A percentile compares a stretch with the other conserved stretches of the same genome.
Conservation (phyloP, 2,329 filamentous ascomycete species). For the Fusarium euwallaceae region DNA sequence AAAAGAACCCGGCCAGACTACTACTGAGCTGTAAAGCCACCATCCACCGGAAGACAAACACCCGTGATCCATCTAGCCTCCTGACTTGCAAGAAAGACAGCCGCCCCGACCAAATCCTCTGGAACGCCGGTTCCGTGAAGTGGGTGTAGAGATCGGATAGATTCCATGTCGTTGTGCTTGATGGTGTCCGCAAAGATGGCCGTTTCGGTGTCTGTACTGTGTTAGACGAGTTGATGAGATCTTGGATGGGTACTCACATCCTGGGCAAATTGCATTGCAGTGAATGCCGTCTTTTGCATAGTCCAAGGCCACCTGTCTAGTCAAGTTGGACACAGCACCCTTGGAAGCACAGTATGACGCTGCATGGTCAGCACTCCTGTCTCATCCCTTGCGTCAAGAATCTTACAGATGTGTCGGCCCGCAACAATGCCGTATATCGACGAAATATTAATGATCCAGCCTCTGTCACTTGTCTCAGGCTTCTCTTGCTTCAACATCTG, state of each 20-base stretch:
- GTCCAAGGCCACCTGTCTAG: conserved; percentile 62
- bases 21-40: conserved; percentile 53
- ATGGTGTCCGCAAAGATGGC: conserved; percentile 46
- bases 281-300: conserved; percentile 63
- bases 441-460: conserved; percentile 64
- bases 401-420: conserved; percentile 38
- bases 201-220: conserved; percentile 40
- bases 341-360: conserved; percentile 62
- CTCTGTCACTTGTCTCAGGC: conserved; percentile 54
- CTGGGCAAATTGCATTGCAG: conserved; percentile 67
- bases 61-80: conserved; percentile 59
- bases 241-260: conserved; percentile 47
- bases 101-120: conserved; percentile 49
- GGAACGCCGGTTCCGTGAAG: conserved; percentile 47
- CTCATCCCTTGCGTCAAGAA: rapidly evolving
- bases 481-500: conserved; percentile 65
- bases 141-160: conserved; percentile 40
- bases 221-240: background rate
- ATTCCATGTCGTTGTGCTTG: conserved; percentile 24
- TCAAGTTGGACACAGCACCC: conserved; percentile 64
- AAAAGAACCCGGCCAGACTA: background rate
- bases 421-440: conserved; percentile 59
- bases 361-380: conserved; percentile 7
- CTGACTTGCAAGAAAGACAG: conserved; percentile 54
- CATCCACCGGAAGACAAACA: conserved; percentile 55